These are phyloP conservation scores for Metrosideros polymorpha DNA, from an alignment of 441 rosid species.

Conservation along the genomic window DNA sequence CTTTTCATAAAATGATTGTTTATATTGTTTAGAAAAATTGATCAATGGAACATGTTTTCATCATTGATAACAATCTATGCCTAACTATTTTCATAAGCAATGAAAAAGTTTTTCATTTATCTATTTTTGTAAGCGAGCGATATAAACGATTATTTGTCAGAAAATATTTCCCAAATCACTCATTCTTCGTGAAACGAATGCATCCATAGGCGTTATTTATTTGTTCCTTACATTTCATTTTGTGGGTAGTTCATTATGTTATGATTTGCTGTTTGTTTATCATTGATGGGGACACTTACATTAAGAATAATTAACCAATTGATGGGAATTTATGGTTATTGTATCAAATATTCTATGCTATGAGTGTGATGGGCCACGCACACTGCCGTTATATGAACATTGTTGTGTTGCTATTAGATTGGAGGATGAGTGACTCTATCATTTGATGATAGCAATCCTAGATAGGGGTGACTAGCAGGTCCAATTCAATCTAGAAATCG, in stretches of 20 bases:
- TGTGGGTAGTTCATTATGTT: background rate
- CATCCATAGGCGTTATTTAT: too few relatives aligned
- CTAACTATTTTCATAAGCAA: too few relatives aligned
- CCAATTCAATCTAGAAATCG: background rate
- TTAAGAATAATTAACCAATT: background rate
- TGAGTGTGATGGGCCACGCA: background rate
- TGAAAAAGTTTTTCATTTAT: too few relatives aligned
- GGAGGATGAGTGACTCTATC: background rate
- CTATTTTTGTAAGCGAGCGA: too few relatives aligned
- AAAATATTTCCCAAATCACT: too few relatives aligned
- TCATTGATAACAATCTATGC: too few relatives aligned
- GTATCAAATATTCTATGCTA: conserved; percentile 1
- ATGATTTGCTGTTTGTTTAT: background rate
- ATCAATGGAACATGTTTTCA: too few relatives aligned
- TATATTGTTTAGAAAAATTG: too few relatives aligned
- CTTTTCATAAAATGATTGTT: too few relatives aligned
- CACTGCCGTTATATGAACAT: background rate
- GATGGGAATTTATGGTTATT: background rate
- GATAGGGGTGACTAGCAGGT: background rate
- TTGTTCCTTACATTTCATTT: background rate
- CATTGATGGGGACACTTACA: background rate
- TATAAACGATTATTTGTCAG: too few relatives aligned
- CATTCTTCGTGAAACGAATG: too few relatives aligned
- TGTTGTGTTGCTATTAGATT: background rate
- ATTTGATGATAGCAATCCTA: background rate